A percentile compares a stretch with the other conserved stretches of the same genome.
These are phyloP conservation scores for Nakazawaea peltata DNA, from an alignment of 805 yeast species.

Conservation along the genomic window DNA sequence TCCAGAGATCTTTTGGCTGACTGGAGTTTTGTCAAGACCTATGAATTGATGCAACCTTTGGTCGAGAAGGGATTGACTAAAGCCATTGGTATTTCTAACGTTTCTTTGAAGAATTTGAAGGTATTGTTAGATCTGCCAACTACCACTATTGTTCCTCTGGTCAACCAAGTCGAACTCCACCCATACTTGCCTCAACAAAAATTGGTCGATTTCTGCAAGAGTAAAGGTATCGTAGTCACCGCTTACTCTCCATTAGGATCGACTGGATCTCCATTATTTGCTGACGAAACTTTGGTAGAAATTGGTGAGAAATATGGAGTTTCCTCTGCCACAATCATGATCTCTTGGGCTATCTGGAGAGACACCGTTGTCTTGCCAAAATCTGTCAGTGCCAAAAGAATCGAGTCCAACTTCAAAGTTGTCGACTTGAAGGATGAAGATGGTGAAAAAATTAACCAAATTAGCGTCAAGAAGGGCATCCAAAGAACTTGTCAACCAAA, in stretches of 20 bases:
- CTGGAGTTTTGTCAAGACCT: constrained; percentile 47
- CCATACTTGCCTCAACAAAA: constrained; percentile 63
- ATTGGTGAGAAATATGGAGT: constrained; percentile 37
- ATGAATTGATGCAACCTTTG: constrained; percentile 55
- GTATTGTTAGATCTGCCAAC: constrained; percentile 39
- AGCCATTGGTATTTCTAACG: constrained; percentile 77
- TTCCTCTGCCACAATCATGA: constrained; percentile 41
- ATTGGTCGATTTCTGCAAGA: constrained; percentile 42
- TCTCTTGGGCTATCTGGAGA: constrained; percentile 54
- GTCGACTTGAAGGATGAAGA: constrained; percentile 6
- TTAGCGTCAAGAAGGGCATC: constrained; percentile 1
- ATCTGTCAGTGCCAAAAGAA: constrained; percentile 22
- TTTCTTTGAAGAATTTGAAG: constrained; percentile 45
- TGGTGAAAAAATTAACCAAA: constrained; percentile 1
- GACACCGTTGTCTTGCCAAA: constrained; percentile 34
- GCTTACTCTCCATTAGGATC: constrained; percentile 80
- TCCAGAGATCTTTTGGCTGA: constrained; percentile 25
- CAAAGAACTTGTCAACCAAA: constrained; percentile 2
- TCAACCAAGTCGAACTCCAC: constrained; percentile 71
- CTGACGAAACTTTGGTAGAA: constrained; percentile 30
- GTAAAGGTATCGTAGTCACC: constrained; percentile 49
- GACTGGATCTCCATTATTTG: constrained; percentile 36
- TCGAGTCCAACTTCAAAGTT: constrained; percentile 24
- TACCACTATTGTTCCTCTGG: constrained; percentile 49
- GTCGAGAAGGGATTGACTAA: constrained; percentile 52